Conservation (phyloP, 768 basidiomycete species). For the Xerocomus potaroensis region DNA sequence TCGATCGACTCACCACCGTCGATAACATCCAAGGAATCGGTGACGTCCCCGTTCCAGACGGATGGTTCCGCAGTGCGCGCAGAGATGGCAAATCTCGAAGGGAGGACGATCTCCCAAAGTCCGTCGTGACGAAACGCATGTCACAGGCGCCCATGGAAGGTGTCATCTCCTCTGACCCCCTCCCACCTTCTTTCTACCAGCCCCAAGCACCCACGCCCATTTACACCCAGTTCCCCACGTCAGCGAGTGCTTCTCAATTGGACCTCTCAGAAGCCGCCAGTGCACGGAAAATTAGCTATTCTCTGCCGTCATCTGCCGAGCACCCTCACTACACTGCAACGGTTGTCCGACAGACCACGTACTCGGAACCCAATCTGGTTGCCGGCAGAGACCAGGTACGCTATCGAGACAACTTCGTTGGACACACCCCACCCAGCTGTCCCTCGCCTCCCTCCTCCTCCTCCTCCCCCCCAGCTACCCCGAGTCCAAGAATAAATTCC, state of each 20-base stretch:
- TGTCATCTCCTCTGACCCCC: slow-evolving; percentile 16
- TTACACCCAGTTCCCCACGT: slow-evolving; percentile 32
- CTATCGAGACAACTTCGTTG: slow-evolving; percentile 18
- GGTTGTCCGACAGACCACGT: slow-evolving; percentile 27
- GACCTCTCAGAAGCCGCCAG: slow-evolving; percentile 21
- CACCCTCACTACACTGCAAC: slow-evolving; percentile 20
- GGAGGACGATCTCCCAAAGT: slow-evolving; percentile 44
- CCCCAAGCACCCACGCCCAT: slow-evolving; percentile 18
- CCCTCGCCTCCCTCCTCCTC: slow-evolving; percentile 35
- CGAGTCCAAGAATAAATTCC: slow-evolving; percentile 26
- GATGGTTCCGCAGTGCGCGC: slow-evolving; percentile 76
- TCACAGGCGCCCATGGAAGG: slow-evolving; percentile 32
- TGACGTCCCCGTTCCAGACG: slow-evolving; percentile 65
- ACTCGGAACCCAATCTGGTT: slow-evolving; percentile 30
- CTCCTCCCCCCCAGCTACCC: slow-evolving; percentile 37
- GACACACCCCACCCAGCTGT: slow-evolving; percentile 23
- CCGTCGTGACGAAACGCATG: slow-evolving; percentile 39
- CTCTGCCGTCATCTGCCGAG: slow-evolving; percentile 28
- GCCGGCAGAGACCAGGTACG: slow-evolving; percentile 17
- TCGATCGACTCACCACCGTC: slow-evolving; percentile 68
- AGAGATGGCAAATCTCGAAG: slow-evolving; percentile 49
- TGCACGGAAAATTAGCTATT: slow-evolving; percentile 27
- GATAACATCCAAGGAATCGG: slow-evolving; percentile 66
- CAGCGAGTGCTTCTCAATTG: slow-evolving; percentile 24
- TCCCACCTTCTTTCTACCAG: slow-evolving; percentile 21